Percentiles rank a stretch among this genome's conserved stretches.
phyloP scores from a whole-genome alignment of 169 alveolate genomes.

The Eimeria sp. region DNA sequence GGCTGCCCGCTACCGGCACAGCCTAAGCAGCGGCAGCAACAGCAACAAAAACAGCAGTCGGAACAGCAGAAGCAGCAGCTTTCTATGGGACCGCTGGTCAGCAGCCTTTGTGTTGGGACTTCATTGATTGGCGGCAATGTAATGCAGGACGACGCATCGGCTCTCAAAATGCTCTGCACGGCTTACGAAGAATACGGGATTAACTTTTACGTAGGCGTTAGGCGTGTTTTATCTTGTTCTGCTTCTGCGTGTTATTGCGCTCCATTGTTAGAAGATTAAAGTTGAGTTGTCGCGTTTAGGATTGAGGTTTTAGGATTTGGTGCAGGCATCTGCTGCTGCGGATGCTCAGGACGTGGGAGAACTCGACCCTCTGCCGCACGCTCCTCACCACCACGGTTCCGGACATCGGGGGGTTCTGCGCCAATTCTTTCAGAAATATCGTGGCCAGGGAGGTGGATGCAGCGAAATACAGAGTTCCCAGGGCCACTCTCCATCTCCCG shows the following conservation, averaged over 20 bases:
- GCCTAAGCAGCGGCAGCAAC: background rate
- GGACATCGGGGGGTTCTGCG: constrained; percentile 89
- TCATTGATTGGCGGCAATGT: constrained; percentile 89
- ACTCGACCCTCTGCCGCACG: constrained; percentile 91
- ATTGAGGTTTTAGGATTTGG: background rate
- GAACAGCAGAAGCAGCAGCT: constrained; percentile 17
- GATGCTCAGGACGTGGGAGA: constrained; percentile 90
- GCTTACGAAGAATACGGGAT: constrained; percentile 91
- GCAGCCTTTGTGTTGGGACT: constrained; percentile 91
- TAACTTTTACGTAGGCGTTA: constrained; percentile 86
- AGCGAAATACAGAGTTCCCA: constrained; percentile 85
- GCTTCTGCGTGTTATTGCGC: background rate
- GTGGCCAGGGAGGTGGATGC: constrained; percentile 85
- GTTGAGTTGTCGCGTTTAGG: too few species aligned
- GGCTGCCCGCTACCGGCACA: constrained; percentile 14
- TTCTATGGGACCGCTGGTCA: constrained; percentile 84
- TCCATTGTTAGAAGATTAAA: too few species aligned
- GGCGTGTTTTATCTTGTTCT: too few species aligned
- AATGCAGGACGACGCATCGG: constrained; percentile 89
- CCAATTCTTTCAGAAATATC: constrained; percentile 83
- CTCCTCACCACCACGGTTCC: constrained; percentile 88
- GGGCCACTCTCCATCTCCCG: background rate
- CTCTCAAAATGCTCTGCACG: constrained; percentile 87
- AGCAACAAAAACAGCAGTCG: constrained; percentile 22
- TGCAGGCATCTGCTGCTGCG: background rate